phyloP scores from a whole-genome alignment of 352 stramenopile species.

The Peronospora destructor region DNA sequence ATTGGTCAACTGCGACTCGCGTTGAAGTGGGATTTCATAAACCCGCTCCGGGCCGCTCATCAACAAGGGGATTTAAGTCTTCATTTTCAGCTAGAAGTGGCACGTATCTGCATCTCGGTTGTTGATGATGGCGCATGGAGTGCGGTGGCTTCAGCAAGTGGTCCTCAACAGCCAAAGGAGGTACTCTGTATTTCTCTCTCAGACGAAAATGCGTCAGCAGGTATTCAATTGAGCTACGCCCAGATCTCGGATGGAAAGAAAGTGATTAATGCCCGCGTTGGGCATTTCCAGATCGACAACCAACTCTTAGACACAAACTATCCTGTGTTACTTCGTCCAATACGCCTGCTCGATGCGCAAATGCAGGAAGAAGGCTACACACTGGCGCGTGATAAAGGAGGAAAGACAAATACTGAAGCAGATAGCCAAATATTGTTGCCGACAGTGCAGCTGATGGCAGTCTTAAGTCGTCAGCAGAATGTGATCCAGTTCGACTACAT shows the following conservation, averaged over 20 bases:
- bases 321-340: conserved; percentile 63
- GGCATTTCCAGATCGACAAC: conserved; percentile 82
- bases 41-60: conserved; percentile 33
- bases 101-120: conserved; percentile 65
- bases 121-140: conserved; percentile 55
- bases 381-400: conserved; percentile 21
- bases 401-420: conserved; percentile 4
- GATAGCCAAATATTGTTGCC: conserved; percentile 45
- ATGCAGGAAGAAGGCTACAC: conserved; percentile 53
- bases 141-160: conserved; percentile 17
- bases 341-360: conserved; percentile 57
- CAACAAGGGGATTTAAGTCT: conserved; percentile 46
- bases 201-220: conserved; percentile 55
- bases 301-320: conserved; percentile 83
- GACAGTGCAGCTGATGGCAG: conserved; percentile 76
- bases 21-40: conserved; percentile 74
- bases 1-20: conserved; percentile 69
- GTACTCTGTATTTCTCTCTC: conserved; percentile 72
- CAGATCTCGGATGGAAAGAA: conserved; percentile 62
- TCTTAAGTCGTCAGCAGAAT: conserved; percentile 53
- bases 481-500: conserved; percentile 84
- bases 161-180: conserved; percentile 44
- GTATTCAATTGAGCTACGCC: conserved; percentile 73
- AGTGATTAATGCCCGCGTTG: conserved; percentile 67
- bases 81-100: conserved; percentile 72